Evolutionary conservation across 257 asterid species (phyloP), one percentile per base, ranked within the genome.

Genomic region (Capsicum chinense): DNA sequence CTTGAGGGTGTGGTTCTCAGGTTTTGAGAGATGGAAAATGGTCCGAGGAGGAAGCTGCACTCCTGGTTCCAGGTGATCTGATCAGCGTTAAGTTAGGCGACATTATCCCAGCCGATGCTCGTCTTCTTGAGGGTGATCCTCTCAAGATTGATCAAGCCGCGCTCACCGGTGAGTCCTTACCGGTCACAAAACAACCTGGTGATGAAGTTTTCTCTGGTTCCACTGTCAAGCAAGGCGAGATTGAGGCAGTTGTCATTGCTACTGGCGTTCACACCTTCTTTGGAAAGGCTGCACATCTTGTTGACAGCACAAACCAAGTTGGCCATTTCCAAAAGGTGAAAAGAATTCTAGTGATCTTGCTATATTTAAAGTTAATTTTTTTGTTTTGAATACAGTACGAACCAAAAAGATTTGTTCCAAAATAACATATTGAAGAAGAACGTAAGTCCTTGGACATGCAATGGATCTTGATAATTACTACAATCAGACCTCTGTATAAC

Each of bases 241-340:
- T 95, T 19, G 98, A 93, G 56, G 98, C 98, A 3, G 85, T 95
- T 33, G 94, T 95, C 17, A 93, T 92, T 10, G 98, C 98, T 58
- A 95, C 98, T 3, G 98, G 98, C 6, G 89, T 95, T 83, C 90
- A 91, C 86, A 92, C 98, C 70, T 95, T 92, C 91, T 95, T 95
- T 15, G 98, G 98, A 1, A 93, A 92, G 87, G 97, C 97, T 47
- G 98, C 98, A 44, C 98, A 95, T 83, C 94, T 95, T 17, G 98
- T 95, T 5, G 98, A 95, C 82, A 90, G 94, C 87, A 95, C 98
- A 70, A 90, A 92, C 35, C 91, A 92, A 70, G 90, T 91, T 11
- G 98, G 98, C 4, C 98, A 94, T 91, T 95, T 95, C 90, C 98
- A 95, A 50, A 86, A 92, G 96, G 98, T 92, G 87, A 70, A 47